These are phyloP conservation scores for Galerina marginata DNA, from an alignment of 768 basidiomycete species.

Conservation along the genomic window DNA sequence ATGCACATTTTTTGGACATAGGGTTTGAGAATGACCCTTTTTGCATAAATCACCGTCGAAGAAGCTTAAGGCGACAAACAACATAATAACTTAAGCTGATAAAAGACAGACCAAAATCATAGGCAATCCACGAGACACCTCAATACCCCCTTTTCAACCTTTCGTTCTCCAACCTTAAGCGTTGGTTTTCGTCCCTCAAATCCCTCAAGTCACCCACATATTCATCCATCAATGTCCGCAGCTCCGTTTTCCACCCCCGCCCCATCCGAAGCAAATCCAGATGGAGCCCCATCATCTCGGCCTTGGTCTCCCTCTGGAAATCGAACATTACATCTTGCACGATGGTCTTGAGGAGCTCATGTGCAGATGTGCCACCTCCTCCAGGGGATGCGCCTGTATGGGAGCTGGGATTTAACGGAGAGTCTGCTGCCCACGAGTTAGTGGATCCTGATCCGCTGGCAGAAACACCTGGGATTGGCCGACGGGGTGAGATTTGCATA, in stretches of 20 bases:
- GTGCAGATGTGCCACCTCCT: constrained; percentile 41
- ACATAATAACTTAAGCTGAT: too few species aligned
- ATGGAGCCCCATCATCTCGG: constrained; percentile 79
- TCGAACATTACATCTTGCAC: constrained; percentile 78
- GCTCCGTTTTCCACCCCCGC: constrained; percentile 67
- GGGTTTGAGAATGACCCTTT: too few species aligned
- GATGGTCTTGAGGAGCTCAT: constrained; percentile 67
- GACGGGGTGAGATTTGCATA: constrained; percentile 65
- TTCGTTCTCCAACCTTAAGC: constrained; percentile 71
- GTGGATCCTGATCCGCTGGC: constrained; percentile 26
- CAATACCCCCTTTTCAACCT: constrained; percentile 50
- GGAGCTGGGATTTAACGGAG: constrained; percentile 39
- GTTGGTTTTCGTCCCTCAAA: constrained; percentile 71
- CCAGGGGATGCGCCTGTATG: constrained; percentile 23
- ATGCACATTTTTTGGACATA: too few species aligned
- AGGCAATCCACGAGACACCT: not conserved
- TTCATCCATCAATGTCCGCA: constrained; percentile 66
- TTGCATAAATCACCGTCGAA: too few species aligned
- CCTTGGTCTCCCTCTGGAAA: constrained; percentile 68
- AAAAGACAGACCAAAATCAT: too few species aligned
- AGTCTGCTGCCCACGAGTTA: constrained; percentile 41
- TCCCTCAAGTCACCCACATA: constrained; percentile 62
- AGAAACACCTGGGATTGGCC: constrained; percentile 28
- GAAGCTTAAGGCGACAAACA: too few species aligned
- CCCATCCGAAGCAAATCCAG: constrained; percentile 77